Evolutionary conservation across 306 rosid genomes (phyloP).

Genomic region (Rosa rugosa): DNA sequence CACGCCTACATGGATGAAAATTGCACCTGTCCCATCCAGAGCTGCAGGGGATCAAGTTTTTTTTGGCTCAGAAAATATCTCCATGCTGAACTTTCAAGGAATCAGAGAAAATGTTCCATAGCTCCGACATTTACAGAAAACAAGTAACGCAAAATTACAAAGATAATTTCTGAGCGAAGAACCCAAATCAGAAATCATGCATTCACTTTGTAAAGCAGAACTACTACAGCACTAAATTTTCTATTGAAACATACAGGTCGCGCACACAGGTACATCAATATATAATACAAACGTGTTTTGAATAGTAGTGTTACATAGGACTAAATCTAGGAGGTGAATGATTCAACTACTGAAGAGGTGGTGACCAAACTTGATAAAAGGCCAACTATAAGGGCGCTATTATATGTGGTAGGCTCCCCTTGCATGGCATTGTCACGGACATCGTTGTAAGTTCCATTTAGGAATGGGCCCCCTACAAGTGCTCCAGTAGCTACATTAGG

Average conservation of each 20-base stretch:
- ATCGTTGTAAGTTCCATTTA: conserved; percentile 69
- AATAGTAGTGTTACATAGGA: background rate
- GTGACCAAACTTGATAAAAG: conserved; percentile 92
- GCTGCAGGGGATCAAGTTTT: background rate
- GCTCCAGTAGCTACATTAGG: conserved; percentile 91
- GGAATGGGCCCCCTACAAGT: conserved; percentile 93
- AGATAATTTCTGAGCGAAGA: conserved; percentile 29
- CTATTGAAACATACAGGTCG: conserved; percentile 15
- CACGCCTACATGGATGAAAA: background rate
- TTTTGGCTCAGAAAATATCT: background rate
- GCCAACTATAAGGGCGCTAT: conserved; percentile 79
- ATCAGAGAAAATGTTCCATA: background rate
- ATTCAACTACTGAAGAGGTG: conserved; percentile 70
- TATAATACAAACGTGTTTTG: conserved; percentile 22
- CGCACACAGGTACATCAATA: conserved; percentile 21
- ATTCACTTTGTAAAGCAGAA: conserved; percentile 21
- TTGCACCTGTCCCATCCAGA: background rate
- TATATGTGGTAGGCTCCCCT: conserved; percentile 90
- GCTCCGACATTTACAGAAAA: background rate
- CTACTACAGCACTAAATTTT: conserved; percentile 21
- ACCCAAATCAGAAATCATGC: conserved; percentile 19
- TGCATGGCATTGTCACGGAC: conserved; percentile 84
- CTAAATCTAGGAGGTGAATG: conserved; percentile 53
- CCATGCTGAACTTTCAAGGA: background rate
- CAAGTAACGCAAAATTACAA: conserved; percentile 22